A percentile compares a stretch with the other conserved stretches of the same genome.
Conservation (phyloP, 768 basidiomycete genomes). For the Amanita polypyramis region DNA sequence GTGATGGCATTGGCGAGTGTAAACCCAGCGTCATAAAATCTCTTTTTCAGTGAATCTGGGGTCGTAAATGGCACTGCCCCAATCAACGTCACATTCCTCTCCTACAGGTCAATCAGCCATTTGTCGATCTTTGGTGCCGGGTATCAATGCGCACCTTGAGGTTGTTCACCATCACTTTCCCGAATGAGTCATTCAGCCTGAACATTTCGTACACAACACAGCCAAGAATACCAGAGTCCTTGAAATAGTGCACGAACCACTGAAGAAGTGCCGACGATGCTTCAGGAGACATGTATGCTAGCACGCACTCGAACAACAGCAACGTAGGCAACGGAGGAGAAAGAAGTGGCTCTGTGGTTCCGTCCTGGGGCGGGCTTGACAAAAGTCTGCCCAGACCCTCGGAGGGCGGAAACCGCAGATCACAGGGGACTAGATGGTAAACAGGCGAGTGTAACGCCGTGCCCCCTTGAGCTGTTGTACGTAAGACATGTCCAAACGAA, state of each 20-base stretch:
- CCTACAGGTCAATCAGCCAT: conserved; percentile 2
- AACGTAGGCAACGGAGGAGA: conserved; percentile 67
- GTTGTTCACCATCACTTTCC: no score
- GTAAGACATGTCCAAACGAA: background rate
- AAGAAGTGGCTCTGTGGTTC: conserved; percentile 26
- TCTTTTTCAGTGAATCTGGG: conserved; percentile 40
- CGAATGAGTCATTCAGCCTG: conserved; percentile 78
- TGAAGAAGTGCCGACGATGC: conserved; percentile 48
- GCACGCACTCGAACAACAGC: no score
- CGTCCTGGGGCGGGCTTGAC: conserved; percentile 23
- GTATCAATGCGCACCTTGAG: conserved; percentile 60
- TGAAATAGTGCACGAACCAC: conserved; percentile 67
- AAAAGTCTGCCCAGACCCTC: conserved; percentile 29
- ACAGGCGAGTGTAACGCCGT: conserved; percentile 41
- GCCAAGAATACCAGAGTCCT: conserved; percentile 28
- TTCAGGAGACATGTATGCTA: conserved; percentile 73
- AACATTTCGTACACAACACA: conserved; percentile 91
- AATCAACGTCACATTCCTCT: conserved; percentile 60
- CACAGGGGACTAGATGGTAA: conserved; percentile 69
- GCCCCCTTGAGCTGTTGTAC: conserved; percentile 60
- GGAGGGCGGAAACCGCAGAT: conserved; percentile 59
- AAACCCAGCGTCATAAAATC: conserved; percentile 56
- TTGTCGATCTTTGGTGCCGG: background rate
- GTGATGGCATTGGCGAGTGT: conserved; percentile 57
- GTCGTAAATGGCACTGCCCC: conserved; percentile 59